Evolutionary conservation across 441 rosid species (phyloP), one percentile per base, ranked within the genome.

Genomic region (Arabidopsis hybrid): DNA sequence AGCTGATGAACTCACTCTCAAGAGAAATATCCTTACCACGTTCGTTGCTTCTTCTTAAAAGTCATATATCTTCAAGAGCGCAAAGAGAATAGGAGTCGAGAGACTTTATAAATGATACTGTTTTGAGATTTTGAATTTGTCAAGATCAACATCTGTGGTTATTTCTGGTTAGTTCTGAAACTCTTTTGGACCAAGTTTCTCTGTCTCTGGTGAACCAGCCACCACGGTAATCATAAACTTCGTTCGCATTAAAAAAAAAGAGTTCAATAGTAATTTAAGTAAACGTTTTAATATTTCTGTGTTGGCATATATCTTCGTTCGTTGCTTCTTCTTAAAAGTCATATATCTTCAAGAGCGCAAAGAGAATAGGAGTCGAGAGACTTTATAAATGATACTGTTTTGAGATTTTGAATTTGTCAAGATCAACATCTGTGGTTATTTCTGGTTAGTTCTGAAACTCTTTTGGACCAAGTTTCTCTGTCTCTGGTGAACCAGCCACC

Each of bases 1-100:
- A 85, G 97, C 90, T 16, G 99, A 95, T 40, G 98, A 92, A 63
- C 87, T 95, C 77, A 87, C 89, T 36, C 71, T 92, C 60, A 95
- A 92, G 92, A 92, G 83, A 82, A 95, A 92, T 68, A 84, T 92
- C 73, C 81, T 95, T 18, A 74, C 82, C 17, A 49, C 93, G 56
- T 95, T 91, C 67, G 88, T 84, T 71, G 88, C 80, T 71, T 71
- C 76, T 42, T 45, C 79, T 31, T 76, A 68, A 75, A 75, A 53
- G 43, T 17, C 58, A 34, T 35, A 49, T 35, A 49, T 4, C 69
- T 14, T 61, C 8, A 40, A 32, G 67, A 14, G 67, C 49, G 55
- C 6, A 7, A 42, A 47, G 71, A 17, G 17, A 67, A 61, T 52
- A 75, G 69, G 69, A 21, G 65, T 62, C 45, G 52, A 45, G 50